These are phyloP conservation scores for Gyrodon lividus DNA, from an alignment of 768 basidiomycete genomes.

Conservation along the genomic window DNA sequence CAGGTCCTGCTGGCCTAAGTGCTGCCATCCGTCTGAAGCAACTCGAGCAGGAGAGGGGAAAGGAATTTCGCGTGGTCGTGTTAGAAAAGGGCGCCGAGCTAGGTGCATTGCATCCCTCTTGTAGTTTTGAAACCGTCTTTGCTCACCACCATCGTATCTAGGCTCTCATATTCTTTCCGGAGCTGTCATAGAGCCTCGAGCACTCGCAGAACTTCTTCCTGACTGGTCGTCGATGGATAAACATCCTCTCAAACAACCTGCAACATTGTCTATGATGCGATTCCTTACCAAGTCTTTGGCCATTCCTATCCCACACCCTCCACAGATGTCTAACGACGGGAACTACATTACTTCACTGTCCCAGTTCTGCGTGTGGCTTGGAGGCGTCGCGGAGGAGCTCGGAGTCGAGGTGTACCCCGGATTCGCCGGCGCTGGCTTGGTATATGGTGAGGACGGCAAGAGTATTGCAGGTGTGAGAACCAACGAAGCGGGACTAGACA, in stretches of 20 bases:
- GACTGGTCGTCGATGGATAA: slow-evolving; percentile 66
- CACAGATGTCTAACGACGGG: slow-evolving; percentile 93
- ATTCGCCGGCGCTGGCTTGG: slow-evolving; percentile 85
- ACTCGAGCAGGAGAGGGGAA: slow-evolving; percentile 75
- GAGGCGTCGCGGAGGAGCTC: slow-evolving; percentile 74
- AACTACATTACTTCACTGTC: slow-evolving; percentile 94
- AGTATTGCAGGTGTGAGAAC: slow-evolving; percentile 71
- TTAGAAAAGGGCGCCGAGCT: slow-evolving; percentile 94
- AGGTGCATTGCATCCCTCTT: slow-evolving; percentile 49
- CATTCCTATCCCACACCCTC: slow-evolving; percentile 90
- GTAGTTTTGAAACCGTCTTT: not conserved
- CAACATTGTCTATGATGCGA: slow-evolving; percentile 79
- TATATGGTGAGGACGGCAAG: slow-evolving; percentile 56
- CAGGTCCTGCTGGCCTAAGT: slow-evolving; percentile 90
- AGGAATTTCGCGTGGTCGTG: slow-evolving; percentile 86
- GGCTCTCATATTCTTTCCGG: slow-evolving; percentile 95
- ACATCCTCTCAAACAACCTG: slow-evolving; percentile 81
- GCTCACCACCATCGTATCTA: slow-evolving; percentile 29
- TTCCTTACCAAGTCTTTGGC: slow-evolving; percentile 69
- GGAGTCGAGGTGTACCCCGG: slow-evolving; percentile 98
- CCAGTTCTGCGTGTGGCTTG: slow-evolving; percentile 87
- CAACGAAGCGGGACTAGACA: slow-evolving; percentile 92
- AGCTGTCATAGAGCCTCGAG: slow-evolving; percentile 90
- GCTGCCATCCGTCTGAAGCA: slow-evolving; percentile 97
- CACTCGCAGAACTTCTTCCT: slow-evolving; percentile 88